Evolutionary conservation across 768 basidiomycete species (phyloP), one percentile per base, ranked within the genome.

Genomic region (Russula sp.): DNA sequence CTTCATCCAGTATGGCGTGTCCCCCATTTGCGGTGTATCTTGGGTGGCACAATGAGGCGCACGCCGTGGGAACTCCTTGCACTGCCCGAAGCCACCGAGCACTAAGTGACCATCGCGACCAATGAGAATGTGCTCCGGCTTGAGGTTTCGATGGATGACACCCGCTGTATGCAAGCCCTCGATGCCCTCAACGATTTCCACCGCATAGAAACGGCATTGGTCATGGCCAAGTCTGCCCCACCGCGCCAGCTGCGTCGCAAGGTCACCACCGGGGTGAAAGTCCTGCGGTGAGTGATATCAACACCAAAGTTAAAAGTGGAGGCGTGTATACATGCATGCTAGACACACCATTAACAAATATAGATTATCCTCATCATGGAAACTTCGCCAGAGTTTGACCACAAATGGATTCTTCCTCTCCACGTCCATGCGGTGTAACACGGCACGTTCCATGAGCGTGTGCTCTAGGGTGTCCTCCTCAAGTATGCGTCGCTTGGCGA

Each of bases 151-250:
- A 74, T 98, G 96, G 75, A 99, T 94, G 70, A 99, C 93, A 42
- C 96, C 96, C 5, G 89, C 87, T 14, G 86, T 84, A 70, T 98
- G 96, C 43, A 99, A 79, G 42, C 94, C 93, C 75, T 97, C 94
- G 39, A 96, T 86, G 51, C 96, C 97, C 69, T 98, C 94, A 10
- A 94, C 92, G 59, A 99, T 96, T 73, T 99, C 97, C n/a, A 92
- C 92, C 35, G 94, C 92, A 70, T 98, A 99, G 77, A 99, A 99
- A n/a, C 97, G 82, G 25, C 96, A 93, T 36, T 96, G 85, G 69
- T 97, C 93, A 20, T 92, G 83, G 2, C 97, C 97, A 7, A 99
- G 77, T 46, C 92, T 83, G 14, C 96, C 94, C 91, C 94, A 95
- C 42, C 95, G 84, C 46, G 94, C 93, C 63, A 99, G 87, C 73